Conservation (phyloP, 1,139 yeast genomes). For the Yamadazyma siamensis region DNA sequence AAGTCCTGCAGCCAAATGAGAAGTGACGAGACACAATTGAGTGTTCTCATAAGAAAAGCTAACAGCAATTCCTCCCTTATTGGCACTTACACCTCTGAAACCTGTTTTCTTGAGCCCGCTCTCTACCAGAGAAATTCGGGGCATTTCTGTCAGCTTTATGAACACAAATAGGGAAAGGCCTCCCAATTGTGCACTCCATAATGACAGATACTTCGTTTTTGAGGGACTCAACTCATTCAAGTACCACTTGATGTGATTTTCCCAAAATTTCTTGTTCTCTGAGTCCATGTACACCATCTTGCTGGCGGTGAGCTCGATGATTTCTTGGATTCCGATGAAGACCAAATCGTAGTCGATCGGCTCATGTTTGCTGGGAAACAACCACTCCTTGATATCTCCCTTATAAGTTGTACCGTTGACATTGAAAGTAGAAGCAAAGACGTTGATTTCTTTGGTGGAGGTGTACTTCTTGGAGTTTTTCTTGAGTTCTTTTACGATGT, state of each 20-base stretch:
- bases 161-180: slow-evolving; percentile 82
- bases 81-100: slow-evolving; percentile 90
- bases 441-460: slow-evolving; percentile 45
- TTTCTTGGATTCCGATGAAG: slow-evolving; percentile 85
- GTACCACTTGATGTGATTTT: slow-evolving; percentile 54
- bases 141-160: slow-evolving; percentile 49
- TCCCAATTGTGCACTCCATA: slow-evolving; percentile 89
- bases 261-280: slow-evolving; percentile 75
- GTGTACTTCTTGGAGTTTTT: slow-evolving; percentile 48
- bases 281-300: slow-evolving; percentile 84
- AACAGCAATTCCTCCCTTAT: slow-evolving; percentile 91
- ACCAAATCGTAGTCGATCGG: slow-evolving; percentile 55
- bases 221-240: slow-evolving; percentile 42
- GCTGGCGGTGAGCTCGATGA: slow-evolving; percentile 86
- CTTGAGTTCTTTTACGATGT: slow-evolving; percentile 53
- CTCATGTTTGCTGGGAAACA: slow-evolving; percentile 41
- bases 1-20: slow-evolving; percentile 91
- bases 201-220: slow-evolving; percentile 54
- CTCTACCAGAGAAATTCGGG: slow-evolving; percentile 60
- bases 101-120: slow-evolving; percentile 90
- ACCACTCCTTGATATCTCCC: slow-evolving; percentile 54
- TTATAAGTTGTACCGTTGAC: slow-evolving; percentile 59
- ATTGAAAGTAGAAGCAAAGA: slow-evolving; percentile 68
- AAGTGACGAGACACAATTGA: slow-evolving; percentile 74
- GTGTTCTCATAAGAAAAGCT: slow-evolving; percentile 75